Evolutionary conservation across 495 filamentous ascomycete genomes (phyloP), one percentile per base, ranked within the genome.

Genomic region (Hypoxylon lenormandii): DNA sequence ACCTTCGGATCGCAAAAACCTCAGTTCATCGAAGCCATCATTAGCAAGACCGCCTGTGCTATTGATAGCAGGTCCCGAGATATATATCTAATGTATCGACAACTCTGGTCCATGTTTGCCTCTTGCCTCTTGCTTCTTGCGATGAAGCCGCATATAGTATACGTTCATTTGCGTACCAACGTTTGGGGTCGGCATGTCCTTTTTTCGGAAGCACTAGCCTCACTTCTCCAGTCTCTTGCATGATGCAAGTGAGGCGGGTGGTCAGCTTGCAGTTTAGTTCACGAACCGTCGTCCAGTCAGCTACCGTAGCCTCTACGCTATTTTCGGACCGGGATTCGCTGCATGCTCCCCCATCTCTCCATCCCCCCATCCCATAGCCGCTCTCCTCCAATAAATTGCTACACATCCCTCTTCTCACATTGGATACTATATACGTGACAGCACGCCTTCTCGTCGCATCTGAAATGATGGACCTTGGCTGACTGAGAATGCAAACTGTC

Each of bases 191-290:
- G 33, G 45, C 45, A 48, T 58, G 45, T 62, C 57, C 68, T 30
- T 71, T 58, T 66, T 62, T 62, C 57, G 68, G 67, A 46, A 71
- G 33, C 57, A 66, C 47, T 66, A 66, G 68, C 62, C 57, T 71
- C 52, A 26, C 23, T 71, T 42, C 68, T 65, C 68, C 51, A 62
- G 46, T 71, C 51, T 66, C 57, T 54, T 71, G 68, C 62, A 71
- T 71, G 37, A 66, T 64, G 57, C 62, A 66, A 62, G 68, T 64
- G 62, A 71, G 62, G 58, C 62, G 62, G 68, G 56, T 66, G 58
- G 56, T 62, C 61, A 66, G 52, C 62, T 66, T 66, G 56, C 57
- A 66, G 56, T 42, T 42, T 66, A 46, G 48, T 52, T 49, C 26
- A 57, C 52, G 45, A 36, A n/a, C 12, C 30, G 28, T 16, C 37